phyloP scores from a whole-genome alignment of 768 basidiomycete species.

The Fibroporia radiculosa region DNA sequence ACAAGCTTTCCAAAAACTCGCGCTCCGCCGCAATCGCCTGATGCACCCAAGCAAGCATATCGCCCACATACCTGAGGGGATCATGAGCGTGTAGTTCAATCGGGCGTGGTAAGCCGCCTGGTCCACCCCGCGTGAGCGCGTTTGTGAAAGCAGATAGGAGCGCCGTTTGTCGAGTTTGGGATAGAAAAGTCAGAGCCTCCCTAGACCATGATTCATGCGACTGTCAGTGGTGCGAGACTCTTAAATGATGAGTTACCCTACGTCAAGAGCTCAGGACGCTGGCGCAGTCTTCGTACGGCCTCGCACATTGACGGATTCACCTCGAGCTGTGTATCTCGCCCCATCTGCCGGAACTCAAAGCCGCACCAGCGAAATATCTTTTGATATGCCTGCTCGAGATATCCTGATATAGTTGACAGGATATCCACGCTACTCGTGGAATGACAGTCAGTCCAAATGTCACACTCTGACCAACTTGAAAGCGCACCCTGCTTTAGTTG shows the following conservation, averaged over 20 bases:
- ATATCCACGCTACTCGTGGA: conserved; percentile 64
- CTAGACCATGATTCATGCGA: conserved; percentile 24
- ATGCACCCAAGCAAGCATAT: conserved; percentile 99
- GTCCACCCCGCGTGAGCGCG: conserved; percentile 84
- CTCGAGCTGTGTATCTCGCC: conserved; percentile 67
- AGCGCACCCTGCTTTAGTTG: conserved; percentile 66
- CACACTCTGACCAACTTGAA: neutral
- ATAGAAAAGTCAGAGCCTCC: conserved; percentile 70
- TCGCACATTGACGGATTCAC: conserved; percentile 59
- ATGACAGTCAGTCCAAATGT: neutral
- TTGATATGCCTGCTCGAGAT: conserved; percentile 85
- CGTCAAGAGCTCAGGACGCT: conserved; percentile 73
- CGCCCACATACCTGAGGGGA: conserved; percentile 91
- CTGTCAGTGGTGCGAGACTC: neutral
- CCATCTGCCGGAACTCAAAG: conserved; percentile 77
- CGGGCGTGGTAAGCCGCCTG: conserved; percentile 77
- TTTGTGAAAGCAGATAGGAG: conserved; percentile 78
- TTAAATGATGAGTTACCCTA: conserved; percentile 25
- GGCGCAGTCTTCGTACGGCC: conserved; percentile 64
- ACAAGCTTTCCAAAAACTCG: conserved; percentile 86
- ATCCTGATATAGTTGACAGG: conserved; percentile 70
- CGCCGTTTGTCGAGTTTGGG: conserved; percentile 74
- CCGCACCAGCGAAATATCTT: conserved; percentile 84
- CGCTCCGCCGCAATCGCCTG: conserved; percentile 92
- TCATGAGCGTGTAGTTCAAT: conserved; percentile 99